Conservation (phyloP, 176 grass and related monocot genomes). For the Puya raimondii region DNA sequence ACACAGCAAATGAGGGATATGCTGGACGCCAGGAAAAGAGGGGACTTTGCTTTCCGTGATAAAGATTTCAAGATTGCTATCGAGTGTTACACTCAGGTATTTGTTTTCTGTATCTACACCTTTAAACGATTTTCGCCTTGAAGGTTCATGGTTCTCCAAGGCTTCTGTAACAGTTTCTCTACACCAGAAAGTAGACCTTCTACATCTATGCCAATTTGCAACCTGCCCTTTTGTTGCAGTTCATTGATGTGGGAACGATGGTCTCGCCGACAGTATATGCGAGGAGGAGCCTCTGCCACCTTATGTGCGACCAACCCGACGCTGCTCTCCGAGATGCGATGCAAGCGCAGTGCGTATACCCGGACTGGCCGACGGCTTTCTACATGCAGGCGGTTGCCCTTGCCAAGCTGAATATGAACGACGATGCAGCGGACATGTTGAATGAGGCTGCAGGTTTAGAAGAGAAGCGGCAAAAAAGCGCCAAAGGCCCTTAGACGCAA, state of each 20-base stretch:
- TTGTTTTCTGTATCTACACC: neutral
- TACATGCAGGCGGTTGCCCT: conserved; percentile 92
- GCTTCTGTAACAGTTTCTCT: neutral
- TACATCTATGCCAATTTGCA: neutral
- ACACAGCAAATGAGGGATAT: conserved; percentile 99
- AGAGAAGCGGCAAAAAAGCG: conserved; percentile 63
- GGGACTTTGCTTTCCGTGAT: conserved; percentile 88
- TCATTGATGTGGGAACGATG: conserved; percentile 89
- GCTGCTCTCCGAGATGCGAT: conserved; percentile 84
- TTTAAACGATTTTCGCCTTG: neutral
- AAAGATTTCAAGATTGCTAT: conserved; percentile 96
- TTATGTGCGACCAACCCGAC: conserved; percentile 74
- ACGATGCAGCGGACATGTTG: conserved; percentile 81
- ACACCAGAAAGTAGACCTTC: neutral
- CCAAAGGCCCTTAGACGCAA: conserved; percentile 28
- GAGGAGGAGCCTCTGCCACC: conserved; percentile 74
- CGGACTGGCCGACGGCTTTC: conserved; percentile 92
- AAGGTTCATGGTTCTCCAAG: neutral
- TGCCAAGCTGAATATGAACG: conserved; percentile 77
- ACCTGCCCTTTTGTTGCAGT: conserved; percentile 35
- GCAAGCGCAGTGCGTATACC: conserved; percentile 81
- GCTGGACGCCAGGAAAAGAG: conserved; percentile 77
- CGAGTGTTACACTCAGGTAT: conserved; percentile 81
- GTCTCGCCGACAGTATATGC: conserved; percentile 78
- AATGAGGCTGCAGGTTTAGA: conserved; percentile 71